These are phyloP conservation scores for Tricharina praecox DNA, from an alignment of 495 filamentous ascomycete genomes.

Conservation along the genomic window DNA sequence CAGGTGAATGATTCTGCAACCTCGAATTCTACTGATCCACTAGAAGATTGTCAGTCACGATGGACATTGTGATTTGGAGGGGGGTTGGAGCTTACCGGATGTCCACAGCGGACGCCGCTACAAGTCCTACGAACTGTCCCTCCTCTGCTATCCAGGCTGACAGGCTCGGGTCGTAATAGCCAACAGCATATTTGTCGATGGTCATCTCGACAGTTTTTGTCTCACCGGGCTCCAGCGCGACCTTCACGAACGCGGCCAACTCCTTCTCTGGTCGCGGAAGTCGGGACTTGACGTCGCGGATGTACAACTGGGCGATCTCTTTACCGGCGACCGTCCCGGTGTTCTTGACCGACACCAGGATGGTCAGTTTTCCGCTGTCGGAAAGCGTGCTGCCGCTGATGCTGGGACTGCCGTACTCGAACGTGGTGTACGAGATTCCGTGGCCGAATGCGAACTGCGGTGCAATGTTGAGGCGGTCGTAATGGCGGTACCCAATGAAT, in stretches of 20 bases:
- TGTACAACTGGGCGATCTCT: constrained; percentile 68
- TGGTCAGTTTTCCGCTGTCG: constrained; percentile 33
- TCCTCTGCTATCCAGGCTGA: constrained; percentile 62
- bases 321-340: constrained; percentile 46
- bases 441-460: constrained; percentile 69
- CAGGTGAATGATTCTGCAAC: not conserved
- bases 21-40: not conserved
- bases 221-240: constrained; percentile 51
- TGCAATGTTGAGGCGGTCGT: constrained; percentile 48
- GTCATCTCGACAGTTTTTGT: constrained; percentile 46
- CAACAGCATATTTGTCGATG: constrained; percentile 58
- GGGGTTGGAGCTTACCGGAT: constrained; percentile 21
- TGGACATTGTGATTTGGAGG: not conserved
- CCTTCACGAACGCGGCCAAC: constrained; percentile 66
- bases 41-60: not conserved
- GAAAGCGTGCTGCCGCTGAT: constrained; percentile 35
- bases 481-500: constrained; percentile 71
- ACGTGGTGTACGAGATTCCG: constrained; percentile 67
- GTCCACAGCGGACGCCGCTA: constrained; percentile 37
- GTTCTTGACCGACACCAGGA: constrained; percentile 51
- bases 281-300: constrained; percentile 37
- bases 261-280: constrained; percentile 58
- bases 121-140: constrained; percentile 49
- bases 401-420: constrained; percentile 46
- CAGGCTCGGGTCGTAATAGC: constrained; percentile 62